Evolutionary conservation across 805 yeast genomes (phyloP).

Genomic region (Dipodascus albidus): DNA sequence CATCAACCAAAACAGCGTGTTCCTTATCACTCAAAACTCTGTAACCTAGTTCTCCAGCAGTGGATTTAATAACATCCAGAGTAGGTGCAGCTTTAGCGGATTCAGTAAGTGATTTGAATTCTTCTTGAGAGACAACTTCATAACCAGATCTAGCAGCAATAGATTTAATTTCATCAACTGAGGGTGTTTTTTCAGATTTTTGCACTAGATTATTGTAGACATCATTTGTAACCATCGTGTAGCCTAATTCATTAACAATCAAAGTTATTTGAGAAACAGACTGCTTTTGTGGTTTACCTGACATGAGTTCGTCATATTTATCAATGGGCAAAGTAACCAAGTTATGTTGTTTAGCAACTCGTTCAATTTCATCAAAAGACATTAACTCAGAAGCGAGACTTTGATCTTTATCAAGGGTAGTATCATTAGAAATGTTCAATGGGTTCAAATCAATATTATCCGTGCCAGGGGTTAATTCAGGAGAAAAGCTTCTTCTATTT

Average conservation of each 20-base stretch:
- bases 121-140: constrained; percentile 14
- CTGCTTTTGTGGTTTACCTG: constrained; percentile 2
- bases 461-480: constrained; percentile 6
- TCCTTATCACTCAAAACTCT: background rate
- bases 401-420: constrained; percentile 2
- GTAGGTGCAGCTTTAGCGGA: constrained; percentile 4
- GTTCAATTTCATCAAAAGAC: constrained; percentile 16
- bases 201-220: background rate
- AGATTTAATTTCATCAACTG: constrained; percentile 9
- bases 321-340: constrained; percentile 14
- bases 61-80: background rate
- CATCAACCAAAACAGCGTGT: background rate
- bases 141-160: constrained; percentile 16
- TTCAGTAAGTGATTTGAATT: constrained; percentile 11
- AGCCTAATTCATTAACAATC: constrained; percentile 7
- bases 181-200: background rate
- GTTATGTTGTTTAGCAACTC: constrained; percentile 16
- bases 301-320: constrained; percentile 13
- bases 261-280: constrained; percentile 4
- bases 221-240: background rate
- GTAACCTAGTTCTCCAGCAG: background rate
- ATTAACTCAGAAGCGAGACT: constrained; percentile 18
- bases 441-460: constrained; percentile 4
- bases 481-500: constrained; percentile 7
- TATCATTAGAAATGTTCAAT: background rate